phyloP scores from a whole-genome alignment of 2,329 filamentous ascomycete species.

The Keithomyces neogunnii region DNA sequence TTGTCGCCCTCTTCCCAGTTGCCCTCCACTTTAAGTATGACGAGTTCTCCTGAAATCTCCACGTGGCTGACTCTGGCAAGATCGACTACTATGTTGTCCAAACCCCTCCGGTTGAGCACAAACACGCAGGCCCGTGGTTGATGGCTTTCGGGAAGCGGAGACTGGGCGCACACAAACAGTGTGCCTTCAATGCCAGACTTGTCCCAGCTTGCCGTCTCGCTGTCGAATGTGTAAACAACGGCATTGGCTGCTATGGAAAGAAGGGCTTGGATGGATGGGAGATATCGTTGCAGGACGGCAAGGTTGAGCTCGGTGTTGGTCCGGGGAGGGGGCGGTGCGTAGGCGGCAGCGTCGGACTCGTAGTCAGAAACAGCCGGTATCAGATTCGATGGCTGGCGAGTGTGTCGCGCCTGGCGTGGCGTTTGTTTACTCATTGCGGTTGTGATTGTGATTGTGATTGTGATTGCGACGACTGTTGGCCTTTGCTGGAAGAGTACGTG shows the following conservation, averaged over 20 bases:
- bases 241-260: conserved; percentile 77
- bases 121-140: conserved; percentile 50
- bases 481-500: too few species aligned
- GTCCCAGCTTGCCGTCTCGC: conserved; percentile 63
- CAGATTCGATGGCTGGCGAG: conserved; percentile 31
- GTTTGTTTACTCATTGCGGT: conserved; percentile 34
- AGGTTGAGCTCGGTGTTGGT: conserved; percentile 85
- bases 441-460: conserved; percentile 5
- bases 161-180: conserved; percentile 73
- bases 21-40: conserved; percentile 37
- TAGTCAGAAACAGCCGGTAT: conserved; percentile 47
- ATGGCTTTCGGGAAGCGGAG: conserved; percentile 28
- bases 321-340: conserved; percentile 44
- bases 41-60: conserved; percentile 50
- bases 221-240: conserved; percentile 74
- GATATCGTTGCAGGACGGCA: conserved; percentile 71
- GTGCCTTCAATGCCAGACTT: conserved; percentile 81
- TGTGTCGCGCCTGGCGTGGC: conserved; percentile 31
- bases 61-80: conserved; percentile 53
- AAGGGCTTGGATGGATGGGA: conserved; percentile 64
- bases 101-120: conserved; percentile 61
- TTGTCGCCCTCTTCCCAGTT: conserved; percentile 26
- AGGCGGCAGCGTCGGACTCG: conserved; percentile 52
- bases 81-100: conserved; percentile 63
- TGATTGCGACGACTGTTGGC: conserved; percentile 6